These are phyloP conservation scores for Silene noctiflora DNA, from an alignment of 179 eudicot genomes.

Conservation along the genomic window DNA sequence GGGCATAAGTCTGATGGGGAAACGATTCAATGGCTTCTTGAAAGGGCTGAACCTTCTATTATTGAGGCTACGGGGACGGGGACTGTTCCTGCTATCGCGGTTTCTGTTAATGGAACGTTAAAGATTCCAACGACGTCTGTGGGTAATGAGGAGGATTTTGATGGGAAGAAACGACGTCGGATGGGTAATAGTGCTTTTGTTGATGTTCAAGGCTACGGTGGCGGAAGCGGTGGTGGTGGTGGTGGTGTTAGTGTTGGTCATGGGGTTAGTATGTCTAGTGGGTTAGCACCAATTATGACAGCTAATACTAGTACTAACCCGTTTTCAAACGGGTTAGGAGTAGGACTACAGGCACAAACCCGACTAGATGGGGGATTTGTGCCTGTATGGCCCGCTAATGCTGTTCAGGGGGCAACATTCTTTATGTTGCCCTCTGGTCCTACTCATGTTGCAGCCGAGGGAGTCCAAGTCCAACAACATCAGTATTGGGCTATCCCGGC, in stretches of 20 bases:
- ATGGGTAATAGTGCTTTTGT: slow-evolving; percentile 38
- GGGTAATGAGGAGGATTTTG: slow-evolving; percentile 19
- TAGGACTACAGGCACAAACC: slow-evolving; percentile 15
- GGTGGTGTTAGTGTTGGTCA: not conserved
- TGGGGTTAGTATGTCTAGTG: slow-evolving; percentile 24
- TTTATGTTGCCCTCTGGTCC: slow-evolving; percentile 48
- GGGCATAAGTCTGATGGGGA: slow-evolving; percentile 77
- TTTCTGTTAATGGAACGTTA: slow-evolving; percentile 60
- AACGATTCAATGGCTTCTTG: slow-evolving; percentile 58
- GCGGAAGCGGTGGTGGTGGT: slow-evolving; percentile 2
- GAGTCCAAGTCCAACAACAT: slow-evolving; percentile 26
- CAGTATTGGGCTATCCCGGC: slow-evolving; percentile 72
- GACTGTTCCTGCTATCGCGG: slow-evolving; percentile 73
- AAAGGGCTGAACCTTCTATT: slow-evolving; percentile 62
- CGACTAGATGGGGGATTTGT: slow-evolving; percentile 21
- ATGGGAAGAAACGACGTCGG: slow-evolving; percentile 34
- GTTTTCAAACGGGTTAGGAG: not conserved
- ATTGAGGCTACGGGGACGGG: slow-evolving; percentile 75
- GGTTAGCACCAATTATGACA: slow-evolving; percentile 49
- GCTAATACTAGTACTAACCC: slow-evolving; percentile 7
- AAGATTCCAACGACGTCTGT: slow-evolving; percentile 52
- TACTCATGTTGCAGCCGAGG: no score
- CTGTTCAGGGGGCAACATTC: slow-evolving; percentile 30
- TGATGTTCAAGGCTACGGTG: slow-evolving; percentile 23
- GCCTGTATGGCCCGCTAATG: slow-evolving; percentile 40